Evolutionary conservation across 1,284 basidiomycete species (phyloP).

Genomic region (Rhodotorula sp.): DNA sequence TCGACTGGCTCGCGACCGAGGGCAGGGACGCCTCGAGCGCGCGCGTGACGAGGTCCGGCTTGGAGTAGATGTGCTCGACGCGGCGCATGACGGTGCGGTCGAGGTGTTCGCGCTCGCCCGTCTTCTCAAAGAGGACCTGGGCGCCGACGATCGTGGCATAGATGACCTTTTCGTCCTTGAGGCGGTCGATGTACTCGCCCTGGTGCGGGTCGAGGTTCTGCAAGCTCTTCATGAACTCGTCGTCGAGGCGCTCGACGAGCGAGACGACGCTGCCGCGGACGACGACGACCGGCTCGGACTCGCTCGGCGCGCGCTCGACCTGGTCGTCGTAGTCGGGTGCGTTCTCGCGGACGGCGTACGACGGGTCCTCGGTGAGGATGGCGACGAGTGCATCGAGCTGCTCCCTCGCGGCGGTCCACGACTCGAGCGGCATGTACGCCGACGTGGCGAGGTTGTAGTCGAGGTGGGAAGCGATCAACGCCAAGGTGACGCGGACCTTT

Average conservation of each 20-base stretch:
- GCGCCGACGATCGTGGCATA: conserved; percentile 91
- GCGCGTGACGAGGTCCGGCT: conserved; percentile 91
- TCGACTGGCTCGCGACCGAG: conserved; percentile 41
- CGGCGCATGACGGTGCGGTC: conserved; percentile 89
- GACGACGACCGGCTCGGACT: conserved; percentile 67
- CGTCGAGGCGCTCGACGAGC: conserved; percentile 93
- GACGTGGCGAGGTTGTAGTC: conserved; percentile 88
- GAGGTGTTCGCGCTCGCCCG: conserved; percentile 57
- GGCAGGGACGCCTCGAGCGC: conserved; percentile 73
- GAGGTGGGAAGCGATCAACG: conserved; percentile 90
- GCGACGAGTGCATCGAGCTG: conserved; percentile 86
- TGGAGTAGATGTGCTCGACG: conserved; percentile 96
- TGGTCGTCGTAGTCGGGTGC: conserved; percentile 92
- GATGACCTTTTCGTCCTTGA: conserved; percentile 91
- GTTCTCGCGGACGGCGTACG: conserved; percentile 76
- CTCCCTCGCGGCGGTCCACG: conserved; percentile 82
- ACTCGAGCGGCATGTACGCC: conserved; percentile 80
- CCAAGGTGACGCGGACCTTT: conserved; percentile 88
- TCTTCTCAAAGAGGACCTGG: conserved; percentile 85
- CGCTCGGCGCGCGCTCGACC: conserved; percentile 72
- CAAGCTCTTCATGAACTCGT: conserved; percentile 96
- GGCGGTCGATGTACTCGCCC: conserved; percentile 92
- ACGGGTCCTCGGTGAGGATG: conserved; percentile 67
- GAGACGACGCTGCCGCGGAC: conserved; percentile 90
- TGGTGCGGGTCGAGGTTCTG: conserved; percentile 99